These are phyloP conservation scores for Backusella tarrabulga DNA, from an alignment of 192 early-diverging fungal genomes.

Conservation along the genomic window DNA sequence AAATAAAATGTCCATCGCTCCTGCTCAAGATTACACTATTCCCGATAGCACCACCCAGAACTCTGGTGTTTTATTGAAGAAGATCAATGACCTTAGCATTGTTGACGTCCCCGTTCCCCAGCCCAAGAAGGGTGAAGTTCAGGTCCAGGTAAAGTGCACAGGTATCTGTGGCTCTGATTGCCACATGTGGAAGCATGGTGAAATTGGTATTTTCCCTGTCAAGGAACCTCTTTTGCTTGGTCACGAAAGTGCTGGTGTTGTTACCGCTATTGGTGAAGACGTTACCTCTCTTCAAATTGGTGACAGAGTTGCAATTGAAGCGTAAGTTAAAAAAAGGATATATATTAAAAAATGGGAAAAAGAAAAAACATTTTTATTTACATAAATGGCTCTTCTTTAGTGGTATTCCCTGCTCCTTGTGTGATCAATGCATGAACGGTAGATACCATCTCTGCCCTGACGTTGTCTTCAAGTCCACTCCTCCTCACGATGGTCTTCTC, in stretches of 20 bases:
- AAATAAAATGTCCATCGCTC: not conserved
- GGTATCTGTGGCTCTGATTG: conserved; percentile 42
- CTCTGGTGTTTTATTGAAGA: conserved; percentile 22
- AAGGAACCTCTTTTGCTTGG: conserved; percentile 29
- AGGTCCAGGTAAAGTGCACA: conserved; percentile 33
- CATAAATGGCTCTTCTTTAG: not conserved
- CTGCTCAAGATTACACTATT: conserved; percentile 8
- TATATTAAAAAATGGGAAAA: not conserved
- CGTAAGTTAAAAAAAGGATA: conserved; percentile 27
- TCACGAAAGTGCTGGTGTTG: conserved; percentile 39
- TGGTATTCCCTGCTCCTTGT: conserved; percentile 35
- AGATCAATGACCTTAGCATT: conserved; percentile 25
- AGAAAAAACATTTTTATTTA: not conserved
- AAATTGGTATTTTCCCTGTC: conserved; percentile 31
- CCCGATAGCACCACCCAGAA: conserved; percentile 20
- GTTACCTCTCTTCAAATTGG: conserved; percentile 37
- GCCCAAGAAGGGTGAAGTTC: conserved; percentile 25
- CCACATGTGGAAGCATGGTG: conserved; percentile 35
- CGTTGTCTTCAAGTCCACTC: conserved; percentile 38
- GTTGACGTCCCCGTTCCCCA: conserved; percentile 26
- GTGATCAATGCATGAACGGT: conserved; percentile 35
- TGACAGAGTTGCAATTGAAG: conserved; percentile 40
- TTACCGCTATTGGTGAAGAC: conserved; percentile 34
- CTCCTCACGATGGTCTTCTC: conserved; percentile 28
- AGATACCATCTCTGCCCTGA: conserved; percentile 38